Base-by-base conservation (phyloP, 2,329 filamentous ascomycete species). In the Trichoderma hamatum region DNA sequence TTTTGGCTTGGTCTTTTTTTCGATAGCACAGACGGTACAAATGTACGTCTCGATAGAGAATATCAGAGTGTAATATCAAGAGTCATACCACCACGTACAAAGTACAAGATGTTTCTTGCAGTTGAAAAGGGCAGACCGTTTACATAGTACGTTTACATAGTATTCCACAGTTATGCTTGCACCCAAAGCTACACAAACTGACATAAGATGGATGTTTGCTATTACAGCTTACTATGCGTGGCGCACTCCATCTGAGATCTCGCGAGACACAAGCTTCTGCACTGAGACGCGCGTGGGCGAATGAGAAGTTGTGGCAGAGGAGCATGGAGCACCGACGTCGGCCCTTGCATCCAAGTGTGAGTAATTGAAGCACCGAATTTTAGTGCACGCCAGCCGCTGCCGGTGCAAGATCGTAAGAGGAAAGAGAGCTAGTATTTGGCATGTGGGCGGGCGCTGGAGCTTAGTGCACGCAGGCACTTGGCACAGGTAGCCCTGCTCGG, bases 251-350 rank as follows among this genome's bases (percentile, higher is more conserved):
- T 36, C 5, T 10, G 10, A 3, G 13, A 11, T 36, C 2, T 36
- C 34, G 34, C 13, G 6, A 2, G 34, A 36, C 13, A 14, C 34
- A 14, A 36, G 10, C 10, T 36, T 36, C n/a, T 30, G 26, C 26
- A 6, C 30, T 54, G 16, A 30, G 7, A 24, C 51, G 19, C 24
- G 26, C 51, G 24, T 2, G 16, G 51, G 19, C 26, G 7, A 28
- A 54, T 49, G 13, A 32, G 16, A 32, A n/a, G 16, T 19, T 7
- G n/a, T 32, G 54, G 28, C 52, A 11, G 16, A 30, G n/a, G 39
- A 19, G 39, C 39, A 43, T n/a, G 6, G 30, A 36, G 30, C 62
- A 65, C 62, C 62, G 62, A 65, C 62, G 62, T 65, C 62, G 62
- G 62, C 52, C 62, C 51, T 19, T 13, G 14, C 26, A 56, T 13